A percentile compares a stretch with the other conserved stretches of the same genome.
Evolutionary conservation across 2,329 filamentous ascomycete species (phyloP).

Genomic region (Cercospora beticola): DNA sequence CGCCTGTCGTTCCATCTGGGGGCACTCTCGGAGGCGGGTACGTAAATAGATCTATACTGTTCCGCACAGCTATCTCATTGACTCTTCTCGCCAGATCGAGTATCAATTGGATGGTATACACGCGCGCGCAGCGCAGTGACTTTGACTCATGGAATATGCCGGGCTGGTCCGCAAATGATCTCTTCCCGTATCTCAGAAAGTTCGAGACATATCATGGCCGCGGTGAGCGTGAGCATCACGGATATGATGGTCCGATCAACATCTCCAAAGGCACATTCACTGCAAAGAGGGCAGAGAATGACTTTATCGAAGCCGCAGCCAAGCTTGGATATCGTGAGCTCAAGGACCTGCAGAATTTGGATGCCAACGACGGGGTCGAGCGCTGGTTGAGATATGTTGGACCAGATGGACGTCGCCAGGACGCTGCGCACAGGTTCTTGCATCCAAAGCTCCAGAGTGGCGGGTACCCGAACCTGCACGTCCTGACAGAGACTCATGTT

Average conservation of each 20-base stretch:
- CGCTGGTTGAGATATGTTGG: conserved; percentile 53
- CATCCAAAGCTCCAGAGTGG: conserved; percentile 53
- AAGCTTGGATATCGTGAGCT: conserved; percentile 54
- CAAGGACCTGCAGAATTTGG: conserved; percentile 56
- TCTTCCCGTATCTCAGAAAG: conserved; percentile 57
- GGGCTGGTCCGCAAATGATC: conserved; percentile 54
- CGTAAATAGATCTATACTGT: neutral
- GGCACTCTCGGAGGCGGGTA: conserved; percentile 61
- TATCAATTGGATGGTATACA: conserved; percentile 46
- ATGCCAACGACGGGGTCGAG: conserved; percentile 44
- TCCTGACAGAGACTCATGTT: conserved; percentile 53
- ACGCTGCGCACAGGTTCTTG: conserved; percentile 57
- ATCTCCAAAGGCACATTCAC: conserved; percentile 53
- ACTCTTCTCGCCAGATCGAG: conserved; percentile 22
- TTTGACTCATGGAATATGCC: conserved; percentile 55
- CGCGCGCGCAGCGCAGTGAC: conserved; percentile 48
- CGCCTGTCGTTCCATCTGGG: conserved; percentile 45
- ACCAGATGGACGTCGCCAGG: conserved; percentile 56
- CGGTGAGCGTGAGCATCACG: conserved; percentile 51
- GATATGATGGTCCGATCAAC: conserved; percentile 56
- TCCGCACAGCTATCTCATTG: neutral
- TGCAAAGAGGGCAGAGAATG: conserved; percentile 43
- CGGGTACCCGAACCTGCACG: conserved; percentile 58
- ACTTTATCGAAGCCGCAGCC: conserved; percentile 52
- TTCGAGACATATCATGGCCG: conserved; percentile 45